Evolutionary conservation across 2,329 filamentous ascomycete species (phyloP), one percentile per base, ranked within the genome.

Genomic region (Amylocarpus encephaloides): DNA sequence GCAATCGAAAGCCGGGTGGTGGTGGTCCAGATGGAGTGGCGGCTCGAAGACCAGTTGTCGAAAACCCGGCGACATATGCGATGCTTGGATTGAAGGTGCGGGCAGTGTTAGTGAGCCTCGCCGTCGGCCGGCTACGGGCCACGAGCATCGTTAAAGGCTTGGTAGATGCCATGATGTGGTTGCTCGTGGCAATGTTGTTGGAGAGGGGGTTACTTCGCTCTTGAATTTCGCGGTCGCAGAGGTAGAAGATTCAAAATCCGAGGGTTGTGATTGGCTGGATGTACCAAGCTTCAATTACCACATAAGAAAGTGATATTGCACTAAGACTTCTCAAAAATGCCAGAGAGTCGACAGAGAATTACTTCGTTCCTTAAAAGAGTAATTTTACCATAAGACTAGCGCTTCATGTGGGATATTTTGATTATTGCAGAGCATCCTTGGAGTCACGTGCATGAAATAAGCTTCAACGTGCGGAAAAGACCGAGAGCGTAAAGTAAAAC

Each of bases 1-100:
- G 79, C 63, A 91, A 76, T 62, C 93, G 83, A 78, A 95, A 96
- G 58, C 84, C 83, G 60, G 82, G 74, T 51, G 88, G 86, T 59
- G 89, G 88, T 60, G 88, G 82, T 43, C 91, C 89, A 58, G 79
- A 76, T 57, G 89, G 88, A 43, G 87, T 83, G 59, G 85, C 82
- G 53, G 58, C 52, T 50, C 64, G 62, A 41, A 61, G 40, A 38
- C 49, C 46, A 33, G 55, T 60, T 36, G 64, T 64, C 32, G 64
- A 64, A 58, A 65, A 64, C 33, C 59, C 51, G 11, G 59, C 59
- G 40, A 58, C 39, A 42, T 57, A 41, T 33, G 33, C 49, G 9
- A 55, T 42, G 13, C 52, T 42, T 13, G 57, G 55, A 39, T 56
- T 46, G 34, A 62, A 58, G 44, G 59, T 55, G 46, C 62, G 60